phyloP scores from a whole-genome alignment of 2,329 filamentous ascomycete genomes.

The Cercospora sesami region DNA sequence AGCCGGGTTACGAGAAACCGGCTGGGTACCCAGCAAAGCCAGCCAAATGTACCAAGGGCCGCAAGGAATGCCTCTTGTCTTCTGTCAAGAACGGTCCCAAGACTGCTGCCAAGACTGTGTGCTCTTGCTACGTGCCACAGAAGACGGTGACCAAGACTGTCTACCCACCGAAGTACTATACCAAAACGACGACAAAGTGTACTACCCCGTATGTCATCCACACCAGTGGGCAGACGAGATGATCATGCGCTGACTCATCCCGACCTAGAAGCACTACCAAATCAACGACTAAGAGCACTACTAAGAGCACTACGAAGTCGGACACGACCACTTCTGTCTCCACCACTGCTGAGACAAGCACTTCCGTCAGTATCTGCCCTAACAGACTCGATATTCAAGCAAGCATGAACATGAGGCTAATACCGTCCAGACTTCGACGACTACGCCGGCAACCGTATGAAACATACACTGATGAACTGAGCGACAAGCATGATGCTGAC shows the following conservation, averaged over 20 bases:
- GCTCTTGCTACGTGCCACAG: conserved; percentile 2
- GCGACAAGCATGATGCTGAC: background rate
- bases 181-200: background rate
- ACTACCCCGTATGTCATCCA: background rate
- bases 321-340: background rate
- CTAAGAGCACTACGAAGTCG: background rate
- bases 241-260: background rate
- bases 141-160: conserved; percentile 1
- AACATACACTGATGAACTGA: no score
- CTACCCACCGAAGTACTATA: background rate
- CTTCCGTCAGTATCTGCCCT: no score
- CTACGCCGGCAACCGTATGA: background rate
- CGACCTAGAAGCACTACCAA: background rate
- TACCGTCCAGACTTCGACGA: background rate
- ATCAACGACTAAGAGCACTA: background rate
- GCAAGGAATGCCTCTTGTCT: background rate
- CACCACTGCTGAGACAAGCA: background rate
- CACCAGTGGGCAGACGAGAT: background rate
- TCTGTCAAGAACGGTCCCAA: background rate
- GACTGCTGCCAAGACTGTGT: background rate
- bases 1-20: background rate
- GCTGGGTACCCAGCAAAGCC: background rate
- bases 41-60: background rate
- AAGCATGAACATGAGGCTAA: no score
- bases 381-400: no score